Base-by-base conservation (phyloP, 2,329 filamentous ascomycete species). In the Aspergillus pseudotamarii region DNA sequence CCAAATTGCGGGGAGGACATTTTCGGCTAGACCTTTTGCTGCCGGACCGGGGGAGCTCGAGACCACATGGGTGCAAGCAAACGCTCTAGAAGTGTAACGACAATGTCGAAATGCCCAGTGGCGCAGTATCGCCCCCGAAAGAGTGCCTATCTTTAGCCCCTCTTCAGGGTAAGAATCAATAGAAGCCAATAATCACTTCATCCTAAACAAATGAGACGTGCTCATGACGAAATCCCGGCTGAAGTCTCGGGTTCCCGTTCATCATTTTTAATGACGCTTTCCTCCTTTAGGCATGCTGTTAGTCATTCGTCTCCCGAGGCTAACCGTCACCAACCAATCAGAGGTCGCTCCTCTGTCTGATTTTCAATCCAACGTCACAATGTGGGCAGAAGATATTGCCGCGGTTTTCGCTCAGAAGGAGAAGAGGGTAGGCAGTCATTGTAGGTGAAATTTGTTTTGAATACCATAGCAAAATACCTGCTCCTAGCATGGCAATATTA, bases 381-480 rank as follows among this genome's bases (percentile, higher is more conserved):
- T 57, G 36, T 68, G 66, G 73, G 71, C 70, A 71, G 71, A 75
- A 75, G 66, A 65, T 71, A 76, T 75, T 75, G 69, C 73, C 74
- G 73, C 67, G 50, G 57, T 66, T 67, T 69, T 69, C 57, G 64
- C 64, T 58, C 55, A 51, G 26, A 53, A 58, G 55, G 43, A 53
- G 16, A 28, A 28, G 32, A 55, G n/a, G 9, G 38, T n/a, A 41
- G 38, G 38, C 38, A 10, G 16, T 41, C 19, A 19, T 41, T n/a
- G 34, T 41, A n/a, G 19, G 19, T n/a, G 38, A 41, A n/a, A 41
- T 41, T 41, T 19, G 16, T 41, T 41, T 41, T 41, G 38, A 36
- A 36, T 63, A 14, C 51, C 32, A 36, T 23, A 32, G 23, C 14
- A 19, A 41, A 57, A 43, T 50, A 36, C 23, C 26, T 26, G 32